Conservation (phyloP, 129 eudicot species). For the Cynara cardunculus region DNA sequence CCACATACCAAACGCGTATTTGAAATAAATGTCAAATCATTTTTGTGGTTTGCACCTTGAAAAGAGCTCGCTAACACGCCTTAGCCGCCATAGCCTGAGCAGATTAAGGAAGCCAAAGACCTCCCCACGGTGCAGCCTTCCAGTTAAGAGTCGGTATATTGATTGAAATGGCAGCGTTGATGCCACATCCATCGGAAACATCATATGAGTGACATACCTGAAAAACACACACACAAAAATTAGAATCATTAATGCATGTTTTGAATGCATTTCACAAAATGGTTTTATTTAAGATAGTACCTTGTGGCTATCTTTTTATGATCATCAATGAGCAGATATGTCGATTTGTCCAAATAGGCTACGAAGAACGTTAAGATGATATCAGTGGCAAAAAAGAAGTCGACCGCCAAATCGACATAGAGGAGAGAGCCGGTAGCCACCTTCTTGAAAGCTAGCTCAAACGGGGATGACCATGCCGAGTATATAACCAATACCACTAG, state of each 20-base stretch:
- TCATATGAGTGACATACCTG: conserved; percentile 61
- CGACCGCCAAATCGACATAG: conserved; percentile 59
- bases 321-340: conserved; percentile 71
- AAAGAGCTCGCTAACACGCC: conserved; percentile 83
- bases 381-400: conserved; percentile 60
- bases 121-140: conserved; percentile 40
- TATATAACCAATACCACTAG: conserved; percentile 72
- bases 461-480: conserved; percentile 90
- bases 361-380: conserved; percentile 80
- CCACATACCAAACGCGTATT: not conserved
- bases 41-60: conserved; percentile 41
- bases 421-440: conserved; percentile 60
- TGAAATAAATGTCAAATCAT: not conserved
- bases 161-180: conserved; percentile 75
- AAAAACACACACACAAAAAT: not conserved
- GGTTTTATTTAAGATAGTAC: conserved; percentile 26
- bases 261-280: not conserved
- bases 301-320: conserved; percentile 64
- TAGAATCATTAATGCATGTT: not conserved
- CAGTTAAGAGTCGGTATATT: conserved; percentile 48
- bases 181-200: conserved; percentile 85
- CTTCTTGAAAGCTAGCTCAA: conserved; percentile 74
- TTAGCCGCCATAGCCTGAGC: conserved; percentile 79
- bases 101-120: conserved; percentile 78
- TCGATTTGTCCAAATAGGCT: conserved; percentile 70